Conservation (phyloP, 257 asterid genomes). For the Pogostemon cablin region DNA sequence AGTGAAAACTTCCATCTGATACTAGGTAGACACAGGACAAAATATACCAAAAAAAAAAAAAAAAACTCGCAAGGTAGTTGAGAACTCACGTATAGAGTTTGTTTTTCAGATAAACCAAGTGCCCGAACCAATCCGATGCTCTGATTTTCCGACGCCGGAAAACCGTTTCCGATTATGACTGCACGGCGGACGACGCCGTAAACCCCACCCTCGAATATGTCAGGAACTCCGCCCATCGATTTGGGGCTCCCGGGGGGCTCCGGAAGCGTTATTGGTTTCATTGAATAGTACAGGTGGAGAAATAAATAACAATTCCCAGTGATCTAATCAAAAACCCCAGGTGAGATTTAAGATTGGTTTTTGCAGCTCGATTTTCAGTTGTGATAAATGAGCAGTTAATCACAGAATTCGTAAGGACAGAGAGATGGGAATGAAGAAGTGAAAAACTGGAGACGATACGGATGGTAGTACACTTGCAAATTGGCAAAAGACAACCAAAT, state of each 20-base stretch:
- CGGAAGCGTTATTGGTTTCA: slow-evolving; percentile 96
- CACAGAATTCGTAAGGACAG: background rate
- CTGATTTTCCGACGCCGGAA: slow-evolving; percentile 87
- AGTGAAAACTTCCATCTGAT: background rate
- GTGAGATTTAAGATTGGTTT: slow-evolving; percentile 27
- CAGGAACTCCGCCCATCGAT: slow-evolving; percentile 67
- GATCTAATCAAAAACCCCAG: slow-evolving; percentile 40
- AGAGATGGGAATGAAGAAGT: background rate
- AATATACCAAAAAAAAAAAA: background rate
- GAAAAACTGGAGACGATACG: background rate
- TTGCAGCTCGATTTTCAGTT: slow-evolving; percentile 22
- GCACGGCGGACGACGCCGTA: slow-evolving; percentile 81
- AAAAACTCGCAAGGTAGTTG: background rate
- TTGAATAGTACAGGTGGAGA: slow-evolving; percentile 17
- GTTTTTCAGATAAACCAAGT: slow-evolving; percentile 80
- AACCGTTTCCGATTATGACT: slow-evolving; percentile 92
- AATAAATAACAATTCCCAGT: background rate
- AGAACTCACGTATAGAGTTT: slow-evolving; percentile 62
- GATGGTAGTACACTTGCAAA: background rate
- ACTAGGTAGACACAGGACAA: slow-evolving; percentile 14
- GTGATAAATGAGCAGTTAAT: background rate
- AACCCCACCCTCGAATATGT: slow-evolving; percentile 84
- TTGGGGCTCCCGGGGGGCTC: slow-evolving; percentile 89
- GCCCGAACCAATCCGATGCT: slow-evolving; percentile 90
- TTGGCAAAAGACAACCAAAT: slow-evolving; percentile 10